Percentiles rank a stretch among this genome's conserved stretches.
These are phyloP conservation scores for Sequoia sempervirens DNA, from an alignment of 75 land plant genomes.

Conservation along the genomic window DNA sequence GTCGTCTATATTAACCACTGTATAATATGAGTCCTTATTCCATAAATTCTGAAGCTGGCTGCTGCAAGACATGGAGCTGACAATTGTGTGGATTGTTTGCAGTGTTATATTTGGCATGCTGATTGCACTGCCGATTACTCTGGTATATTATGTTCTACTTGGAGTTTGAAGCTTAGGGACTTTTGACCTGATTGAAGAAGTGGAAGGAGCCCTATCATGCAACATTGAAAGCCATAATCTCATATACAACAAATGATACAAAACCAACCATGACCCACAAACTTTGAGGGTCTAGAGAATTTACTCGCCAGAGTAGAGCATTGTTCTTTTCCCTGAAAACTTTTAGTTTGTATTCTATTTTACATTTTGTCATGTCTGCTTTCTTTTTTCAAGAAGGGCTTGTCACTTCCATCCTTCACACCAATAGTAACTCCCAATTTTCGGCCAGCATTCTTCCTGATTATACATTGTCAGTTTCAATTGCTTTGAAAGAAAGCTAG, in stretches of 20 bases:
- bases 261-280: background rate
- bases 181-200: background rate
- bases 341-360: background rate
- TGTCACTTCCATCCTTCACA: background rate
- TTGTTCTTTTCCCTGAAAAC: background rate
- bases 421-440: background rate
- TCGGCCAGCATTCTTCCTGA: background rate
- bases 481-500: background rate
- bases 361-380: background rate
- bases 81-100: constrained; percentile 6
- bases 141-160: constrained; percentile 23
- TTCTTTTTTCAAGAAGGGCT: background rate
- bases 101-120: constrained; percentile 36
- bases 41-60: background rate
- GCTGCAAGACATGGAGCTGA: background rate
- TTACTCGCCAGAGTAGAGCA: background rate
- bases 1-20: background rate
- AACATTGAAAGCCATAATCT: background rate
- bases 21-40: background rate
- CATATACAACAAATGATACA: background rate
- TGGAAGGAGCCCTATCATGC: background rate
- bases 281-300: background rate
- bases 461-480: background rate
- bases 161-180: constrained; percentile 10
- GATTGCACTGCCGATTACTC: constrained; percentile 28